Evolutionary conservation across 2,329 filamentous ascomycete species (phyloP).

Genomic region (Microsporum audouinii): DNA sequence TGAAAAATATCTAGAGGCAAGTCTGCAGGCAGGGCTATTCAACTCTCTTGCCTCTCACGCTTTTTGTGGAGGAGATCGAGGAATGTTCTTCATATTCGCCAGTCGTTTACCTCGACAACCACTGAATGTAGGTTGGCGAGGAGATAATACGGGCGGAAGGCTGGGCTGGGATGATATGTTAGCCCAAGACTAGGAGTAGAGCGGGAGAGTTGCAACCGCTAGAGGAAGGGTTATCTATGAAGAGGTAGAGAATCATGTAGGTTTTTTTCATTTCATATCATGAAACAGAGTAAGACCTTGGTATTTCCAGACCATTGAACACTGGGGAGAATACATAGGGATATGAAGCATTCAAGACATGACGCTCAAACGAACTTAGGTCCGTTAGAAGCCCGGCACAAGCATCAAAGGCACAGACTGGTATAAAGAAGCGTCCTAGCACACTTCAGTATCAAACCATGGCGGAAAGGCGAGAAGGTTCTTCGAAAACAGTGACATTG

Average conservation of each 20-base stretch:
- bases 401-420: background rate
- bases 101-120: slow-evolving; percentile 76
- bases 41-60: slow-evolving; percentile 2
- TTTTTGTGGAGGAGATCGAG: slow-evolving; percentile 1
- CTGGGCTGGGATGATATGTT: background rate
- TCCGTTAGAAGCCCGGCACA: background rate
- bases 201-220: background rate
- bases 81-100: slow-evolving; percentile 58
- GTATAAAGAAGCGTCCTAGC: background rate
- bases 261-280: slow-evolving; percentile 4
- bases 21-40: slow-evolving; percentile 32
- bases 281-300: slow-evolving; percentile 1
- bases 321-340: background rate
- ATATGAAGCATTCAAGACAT: slow-evolving; percentile 1
- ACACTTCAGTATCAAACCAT: background rate
- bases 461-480: background rate
- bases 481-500: background rate
- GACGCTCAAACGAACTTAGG: background rate
- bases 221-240: background rate
- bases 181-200: background rate
- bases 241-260: background rate
- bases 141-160: slow-evolving; percentile 71
- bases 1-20: slow-evolving; percentile 17
- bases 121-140: slow-evolving; percentile 53
- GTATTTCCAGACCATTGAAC: background rate